These are phyloP conservation scores for Detonula confervacea DNA, from an alignment of 352 stramenopile genomes.

Conservation along the genomic window DNA sequence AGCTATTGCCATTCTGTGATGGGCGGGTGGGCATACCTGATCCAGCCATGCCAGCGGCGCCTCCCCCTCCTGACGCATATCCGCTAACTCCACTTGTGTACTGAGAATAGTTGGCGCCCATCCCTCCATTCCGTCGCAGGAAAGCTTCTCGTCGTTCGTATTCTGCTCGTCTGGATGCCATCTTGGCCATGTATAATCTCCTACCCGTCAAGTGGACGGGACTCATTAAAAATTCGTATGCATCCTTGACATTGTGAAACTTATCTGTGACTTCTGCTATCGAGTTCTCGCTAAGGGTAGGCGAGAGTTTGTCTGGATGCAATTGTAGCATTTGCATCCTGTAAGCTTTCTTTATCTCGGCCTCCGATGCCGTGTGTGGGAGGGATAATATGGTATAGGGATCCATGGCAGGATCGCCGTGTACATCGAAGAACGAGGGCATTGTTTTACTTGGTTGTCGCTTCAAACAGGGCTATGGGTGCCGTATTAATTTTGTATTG, in stretches of 20 bases:
- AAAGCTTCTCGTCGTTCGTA: conserved; percentile 49
- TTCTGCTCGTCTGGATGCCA: conserved; percentile 34
- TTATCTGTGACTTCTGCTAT: conserved; percentile 44
- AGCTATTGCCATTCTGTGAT: conserved; percentile 20
- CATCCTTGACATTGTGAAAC: conserved; percentile 57
- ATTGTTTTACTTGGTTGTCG: conserved; percentile 20
- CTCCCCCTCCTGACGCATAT: conserved; percentile 18
- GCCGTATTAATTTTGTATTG: no score
- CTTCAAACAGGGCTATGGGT: no score
- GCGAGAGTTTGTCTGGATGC: conserved; percentile 48
- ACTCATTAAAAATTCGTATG: conserved; percentile 51
- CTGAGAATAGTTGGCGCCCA: no score
- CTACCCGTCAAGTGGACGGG: conserved; percentile 33
- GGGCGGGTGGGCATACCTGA: conserved; percentile 1
- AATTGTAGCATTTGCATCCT: conserved; percentile 50
- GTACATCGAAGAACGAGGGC: conserved; percentile 45
- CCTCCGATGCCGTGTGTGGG: conserved; percentile 35
- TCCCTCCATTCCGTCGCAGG: conserved; percentile 14
- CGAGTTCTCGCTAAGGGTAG: conserved; percentile 6
- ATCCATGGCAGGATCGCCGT: conserved; percentile 38
- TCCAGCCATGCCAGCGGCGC: conserved; percentile 20
- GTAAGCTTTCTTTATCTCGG: conserved; percentile 54
- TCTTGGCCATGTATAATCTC: conserved; percentile 43
- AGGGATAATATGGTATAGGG: conserved; percentile 44
- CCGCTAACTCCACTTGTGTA: neutral